These are phyloP conservation scores for Microbotryomycetes sp. DNA, from an alignment of 1,284 basidiomycete genomes.

Conservation along the genomic window DNA sequence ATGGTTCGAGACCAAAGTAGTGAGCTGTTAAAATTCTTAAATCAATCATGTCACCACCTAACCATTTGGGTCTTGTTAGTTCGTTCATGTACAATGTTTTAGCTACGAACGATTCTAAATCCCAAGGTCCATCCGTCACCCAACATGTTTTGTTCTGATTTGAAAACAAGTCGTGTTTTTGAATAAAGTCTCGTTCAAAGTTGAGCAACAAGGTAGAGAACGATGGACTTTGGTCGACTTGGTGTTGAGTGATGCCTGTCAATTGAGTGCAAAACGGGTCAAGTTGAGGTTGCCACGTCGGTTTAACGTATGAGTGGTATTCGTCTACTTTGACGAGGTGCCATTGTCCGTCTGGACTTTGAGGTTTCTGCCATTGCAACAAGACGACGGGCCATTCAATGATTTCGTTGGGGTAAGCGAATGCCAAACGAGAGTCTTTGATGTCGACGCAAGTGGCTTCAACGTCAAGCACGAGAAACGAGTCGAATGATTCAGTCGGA, in stretches of 20 bases:
- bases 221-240: slow-evolving; percentile 69
- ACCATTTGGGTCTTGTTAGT: slow-evolving; percentile 46
- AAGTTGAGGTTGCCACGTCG: slow-evolving; percentile 74
- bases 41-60: slow-evolving; percentile 41
- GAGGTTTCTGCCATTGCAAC: slow-evolving; percentile 57
- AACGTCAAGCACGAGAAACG: slow-evolving; percentile 61
- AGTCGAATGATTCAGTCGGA: slow-evolving; percentile 36
- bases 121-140: slow-evolving; percentile 50
- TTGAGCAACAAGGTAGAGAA: slow-evolving; percentile 63
- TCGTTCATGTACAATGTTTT: slow-evolving; percentile 79
- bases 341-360: slow-evolving; percentile 10
- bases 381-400: slow-evolving; percentile 88
- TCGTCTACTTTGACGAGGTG: slow-evolving; percentile 61
- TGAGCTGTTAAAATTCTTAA: slow-evolving; percentile 22
- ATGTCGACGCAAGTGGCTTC: slow-evolving; percentile 74
- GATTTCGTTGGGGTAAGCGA: slow-evolving; percentile 78
- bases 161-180: slow-evolving; percentile 44
- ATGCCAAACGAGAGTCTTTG: slow-evolving; percentile 15
- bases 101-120: slow-evolving; percentile 66
- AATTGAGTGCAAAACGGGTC: slow-evolving; percentile 76
- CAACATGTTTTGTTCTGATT: slow-evolving; percentile 43
- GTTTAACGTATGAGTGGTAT: slow-evolving; percentile 81
- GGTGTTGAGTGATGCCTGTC: slow-evolving; percentile 85
- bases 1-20: slow-evolving; percentile 16
- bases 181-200: slow-evolving; percentile 61